phyloP scores from a whole-genome alignment of 2,329 filamentous ascomycete species.

The Nemania sp. region DNA sequence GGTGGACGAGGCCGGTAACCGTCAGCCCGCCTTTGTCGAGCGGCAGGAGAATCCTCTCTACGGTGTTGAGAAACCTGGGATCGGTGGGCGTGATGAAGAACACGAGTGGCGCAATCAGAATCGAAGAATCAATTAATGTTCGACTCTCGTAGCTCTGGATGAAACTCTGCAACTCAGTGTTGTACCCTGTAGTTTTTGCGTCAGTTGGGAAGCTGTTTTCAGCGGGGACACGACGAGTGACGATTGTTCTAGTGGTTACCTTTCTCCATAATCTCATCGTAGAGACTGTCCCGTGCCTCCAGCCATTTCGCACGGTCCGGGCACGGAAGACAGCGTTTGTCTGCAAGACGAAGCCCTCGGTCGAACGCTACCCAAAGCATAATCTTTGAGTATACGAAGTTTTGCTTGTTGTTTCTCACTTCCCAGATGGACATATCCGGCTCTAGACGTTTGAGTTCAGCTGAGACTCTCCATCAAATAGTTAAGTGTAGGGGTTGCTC shows the following conservation, averaged over 20 bases:
- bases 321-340: slow-evolving; percentile 77
- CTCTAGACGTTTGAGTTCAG: slow-evolving; percentile 42
- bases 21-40: slow-evolving; percentile 78
- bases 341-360: slow-evolving; percentile 71
- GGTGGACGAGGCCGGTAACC: slow-evolving; percentile 74
- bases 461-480: no score
- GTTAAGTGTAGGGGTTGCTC: neutral
- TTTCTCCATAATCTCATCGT: slow-evolving; percentile 66
- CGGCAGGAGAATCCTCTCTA: slow-evolving; percentile 71
- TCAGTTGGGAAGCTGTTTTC: neutral
- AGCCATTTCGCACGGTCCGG: slow-evolving; percentile 71
- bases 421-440: slow-evolving; percentile 87
- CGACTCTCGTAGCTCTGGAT: slow-evolving; percentile 76
- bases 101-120: slow-evolving; percentile 76
- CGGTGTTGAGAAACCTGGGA: slow-evolving; percentile 72
- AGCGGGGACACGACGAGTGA: neutral
- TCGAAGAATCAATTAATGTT: slow-evolving; percentile 72
- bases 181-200: slow-evolving; percentile 59
- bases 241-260: slow-evolving; percentile 41
- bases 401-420: slow-evolving; percentile 73
- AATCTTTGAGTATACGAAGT: slow-evolving; percentile 81
- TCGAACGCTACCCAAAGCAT: slow-evolving; percentile 85
- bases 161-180: slow-evolving; percentile 69
- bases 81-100: slow-evolving; percentile 82
- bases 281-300: slow-evolving; percentile 59